These are phyloP conservation scores for Pythium brassicae DNA, from an alignment of 352 stramenopile species.

Conservation along the genomic window DNA sequence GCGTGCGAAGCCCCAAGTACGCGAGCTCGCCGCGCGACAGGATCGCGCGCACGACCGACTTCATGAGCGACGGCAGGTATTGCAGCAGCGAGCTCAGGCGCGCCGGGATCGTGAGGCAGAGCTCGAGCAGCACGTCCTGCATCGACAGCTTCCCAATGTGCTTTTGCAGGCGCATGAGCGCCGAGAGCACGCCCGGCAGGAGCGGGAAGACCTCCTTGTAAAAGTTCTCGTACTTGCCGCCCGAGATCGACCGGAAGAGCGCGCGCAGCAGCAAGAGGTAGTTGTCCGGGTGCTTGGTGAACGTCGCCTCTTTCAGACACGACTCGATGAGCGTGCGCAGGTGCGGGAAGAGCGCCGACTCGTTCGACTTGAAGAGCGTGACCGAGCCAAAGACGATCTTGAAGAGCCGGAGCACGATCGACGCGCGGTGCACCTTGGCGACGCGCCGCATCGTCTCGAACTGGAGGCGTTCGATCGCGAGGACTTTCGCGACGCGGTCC, in stretches of 20 bases:
- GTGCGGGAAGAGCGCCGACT: constrained; percentile 92
- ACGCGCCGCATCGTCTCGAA: constrained; percentile 83
- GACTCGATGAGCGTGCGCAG: constrained; percentile 92
- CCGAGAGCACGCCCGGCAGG: constrained; percentile 91
- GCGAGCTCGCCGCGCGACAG: constrained; percentile 93
- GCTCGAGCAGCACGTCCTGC: constrained; percentile 92
- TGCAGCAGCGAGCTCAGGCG: constrained; percentile 95
- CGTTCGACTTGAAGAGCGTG: constrained; percentile 95
- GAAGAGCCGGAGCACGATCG: constrained; percentile 91
- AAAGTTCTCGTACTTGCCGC: constrained; percentile 97
- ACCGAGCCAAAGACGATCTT: constrained; percentile 96
- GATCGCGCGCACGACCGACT: constrained; percentile 93
- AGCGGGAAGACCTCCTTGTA: constrained; percentile 96
- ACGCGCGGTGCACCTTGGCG: constrained; percentile 65
- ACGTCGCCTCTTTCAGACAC: constrained; percentile 89
- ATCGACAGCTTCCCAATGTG: constrained; percentile 83
- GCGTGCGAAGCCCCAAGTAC: constrained; percentile 92
- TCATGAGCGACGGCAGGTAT: constrained; percentile 95
- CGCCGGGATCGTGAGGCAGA: constrained; percentile 96
- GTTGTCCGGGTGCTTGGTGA: constrained; percentile 90
- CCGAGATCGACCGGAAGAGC: constrained; percentile 95
- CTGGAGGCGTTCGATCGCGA: constrained; percentile 58
- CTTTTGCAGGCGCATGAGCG: constrained; percentile 91
- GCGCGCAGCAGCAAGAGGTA: constrained; percentile 93
- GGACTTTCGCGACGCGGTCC: constrained; percentile 68